phyloP scores from a whole-genome alignment of 2,329 filamentous ascomycete species.

The Botrytis sinoallii region DNA sequence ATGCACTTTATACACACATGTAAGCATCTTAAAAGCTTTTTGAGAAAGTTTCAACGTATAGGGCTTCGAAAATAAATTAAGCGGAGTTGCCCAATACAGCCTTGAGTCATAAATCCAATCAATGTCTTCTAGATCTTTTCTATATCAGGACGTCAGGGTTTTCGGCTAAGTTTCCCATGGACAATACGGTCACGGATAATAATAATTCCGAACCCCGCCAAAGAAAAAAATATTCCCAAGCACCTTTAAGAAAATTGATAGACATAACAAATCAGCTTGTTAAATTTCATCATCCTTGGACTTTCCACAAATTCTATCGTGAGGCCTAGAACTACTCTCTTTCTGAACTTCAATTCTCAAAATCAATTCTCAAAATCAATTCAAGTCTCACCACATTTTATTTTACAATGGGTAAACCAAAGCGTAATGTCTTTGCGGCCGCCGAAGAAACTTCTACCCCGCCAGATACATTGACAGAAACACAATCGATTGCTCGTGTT shows the following conservation, averaged over 20 bases:
- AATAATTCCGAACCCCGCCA: not conserved
- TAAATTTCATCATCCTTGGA: not conserved
- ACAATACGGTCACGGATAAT: not conserved
- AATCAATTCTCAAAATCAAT: not conserved
- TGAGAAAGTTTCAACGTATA: not conserved
- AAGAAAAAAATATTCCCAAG: not conserved
- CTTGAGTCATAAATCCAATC: not conserved
- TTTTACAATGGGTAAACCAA: constrained; percentile 65
- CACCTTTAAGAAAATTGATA: not conserved
- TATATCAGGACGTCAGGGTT: not conserved
- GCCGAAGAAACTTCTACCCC: constrained; percentile 67
- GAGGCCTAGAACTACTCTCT: not conserved
- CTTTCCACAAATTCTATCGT: not conserved
- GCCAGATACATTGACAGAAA: constrained; percentile 55
- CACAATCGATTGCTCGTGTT: constrained; percentile 71
- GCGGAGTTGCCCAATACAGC: not conserved
- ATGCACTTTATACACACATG: not conserved
- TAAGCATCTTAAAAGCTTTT: not conserved
- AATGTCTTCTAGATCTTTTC: not conserved
- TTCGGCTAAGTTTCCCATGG: constrained; percentile 10
- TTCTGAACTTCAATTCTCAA: not conserved
- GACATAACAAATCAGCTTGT: not conserved
- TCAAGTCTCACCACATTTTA: not conserved
- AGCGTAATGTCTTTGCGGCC: constrained; percentile 73
- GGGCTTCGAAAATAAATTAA: not conserved